Base-by-base conservation (phyloP, 2,329 filamentous ascomycete species). In the Pseudocercospora cruenta region DNA sequence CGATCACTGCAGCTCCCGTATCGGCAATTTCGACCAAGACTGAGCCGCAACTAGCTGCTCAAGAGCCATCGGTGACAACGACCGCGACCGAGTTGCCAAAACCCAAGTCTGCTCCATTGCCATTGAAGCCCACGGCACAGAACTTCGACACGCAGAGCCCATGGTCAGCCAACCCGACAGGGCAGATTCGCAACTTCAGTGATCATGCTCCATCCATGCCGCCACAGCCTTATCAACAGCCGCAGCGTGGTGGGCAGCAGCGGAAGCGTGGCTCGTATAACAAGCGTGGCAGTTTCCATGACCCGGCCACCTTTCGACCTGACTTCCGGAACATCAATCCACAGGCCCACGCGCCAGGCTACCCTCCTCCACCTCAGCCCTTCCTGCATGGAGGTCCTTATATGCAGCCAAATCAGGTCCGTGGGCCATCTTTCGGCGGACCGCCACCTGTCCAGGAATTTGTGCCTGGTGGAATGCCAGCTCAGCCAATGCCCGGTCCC, bases 261-360 rank as follows among this genome's bases (percentile, higher is more conserved):
- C 51, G 45, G 28, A 64, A 57, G 58, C 65, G 65, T 36, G 65
- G 55, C 19, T 53, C 64, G 36, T 53, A 43, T 60, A 61, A 57
- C 45, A 66, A 62, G 64, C 60, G 60, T 55, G 45, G 54, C 47
- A 58, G 54, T 31, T 33, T 54, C 22, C 22, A 51, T 14, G 60
- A 66, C 19, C 60, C 31, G 28, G 39, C 49, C 22, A 31, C 16
- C 16, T 58, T 47, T 31, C 58, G 43, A n/a, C 51, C 63, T 28
- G 33, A 43, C 12, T 65, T 61, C 14, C 39, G 57, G 24, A 26
- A 58, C 31, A 24, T 60, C 14, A 63, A 45, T 54, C 14, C 24
- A 47, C 36, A 31, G 21, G 22, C 60, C 53, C 21, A 31, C 51
- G 14, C 60, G 21, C 10, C 58, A 58, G 22, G 9, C 55, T 53